phyloP scores from a whole-genome alignment of 1,284 basidiomycete species.

The Ceratobasidium theobromae region DNA sequence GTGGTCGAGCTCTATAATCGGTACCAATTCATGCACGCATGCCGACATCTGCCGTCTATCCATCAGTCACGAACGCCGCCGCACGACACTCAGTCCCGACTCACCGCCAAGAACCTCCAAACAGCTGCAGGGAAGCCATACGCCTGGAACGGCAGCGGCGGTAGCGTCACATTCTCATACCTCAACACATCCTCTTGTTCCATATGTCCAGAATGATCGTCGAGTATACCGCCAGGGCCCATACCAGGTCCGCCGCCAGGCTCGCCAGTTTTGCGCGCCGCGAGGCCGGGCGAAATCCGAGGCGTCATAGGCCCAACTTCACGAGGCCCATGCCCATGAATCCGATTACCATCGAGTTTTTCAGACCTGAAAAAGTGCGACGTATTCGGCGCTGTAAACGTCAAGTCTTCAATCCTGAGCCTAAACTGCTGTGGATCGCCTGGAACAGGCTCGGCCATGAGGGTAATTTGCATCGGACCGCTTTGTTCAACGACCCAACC shows the following conservation, averaged over 20 bases:
- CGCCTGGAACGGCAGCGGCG: conserved; percentile 20
- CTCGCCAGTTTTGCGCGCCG: conserved; percentile 2
- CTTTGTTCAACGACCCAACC: conserved; percentile 23
- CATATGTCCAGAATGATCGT: neutral
- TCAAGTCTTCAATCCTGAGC: conserved; percentile 4
- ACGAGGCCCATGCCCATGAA: neutral
- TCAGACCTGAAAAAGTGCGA: conserved; percentile 9
- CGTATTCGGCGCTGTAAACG: conserved; percentile 3
- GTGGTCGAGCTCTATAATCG: conserved; percentile 6
- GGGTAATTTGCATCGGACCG: neutral
- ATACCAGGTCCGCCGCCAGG: neutral
- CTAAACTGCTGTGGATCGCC: conserved; percentile 1
- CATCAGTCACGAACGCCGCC: neutral
- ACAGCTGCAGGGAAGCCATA: conserved; percentile 11
- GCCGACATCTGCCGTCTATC: conserved; percentile 6
- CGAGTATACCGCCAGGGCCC: neutral
- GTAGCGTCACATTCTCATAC: conserved; percentile 16
- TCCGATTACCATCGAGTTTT: neutral
- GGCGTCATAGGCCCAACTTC: conserved; percentile 10
- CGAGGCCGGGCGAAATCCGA: conserved; percentile 22
- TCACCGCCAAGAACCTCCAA: conserved; percentile 19
- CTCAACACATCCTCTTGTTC: conserved; percentile 1
- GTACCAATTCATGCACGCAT: conserved; percentile 1
- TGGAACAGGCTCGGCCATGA: neutral
- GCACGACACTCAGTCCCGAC: neutral